A percentile compares a stretch with the other conserved stretches of the same genome.
phyloP scores from a whole-genome alignment of 345 rosid genomes.

The Rhodamnia argentea region DNA sequence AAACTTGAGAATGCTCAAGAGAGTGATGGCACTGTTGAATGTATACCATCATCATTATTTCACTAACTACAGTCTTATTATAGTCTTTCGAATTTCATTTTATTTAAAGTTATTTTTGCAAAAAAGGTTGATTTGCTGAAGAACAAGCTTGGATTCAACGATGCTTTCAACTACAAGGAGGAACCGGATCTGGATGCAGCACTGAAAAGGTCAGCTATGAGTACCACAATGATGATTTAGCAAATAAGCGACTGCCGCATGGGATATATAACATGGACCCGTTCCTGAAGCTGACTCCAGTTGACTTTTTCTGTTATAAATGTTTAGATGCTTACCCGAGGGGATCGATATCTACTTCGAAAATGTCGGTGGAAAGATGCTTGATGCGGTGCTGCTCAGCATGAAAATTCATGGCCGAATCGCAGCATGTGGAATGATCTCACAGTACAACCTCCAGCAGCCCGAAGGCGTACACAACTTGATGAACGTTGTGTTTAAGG shows the following conservation, averaged over 20 bases:
- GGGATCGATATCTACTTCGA: conserved; percentile 29
- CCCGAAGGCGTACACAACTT: conserved; percentile 3
- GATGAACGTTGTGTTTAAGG: background rate
- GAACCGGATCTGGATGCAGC: conserved; percentile 40
- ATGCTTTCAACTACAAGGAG: conserved; percentile 71
- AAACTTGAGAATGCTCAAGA: background rate
- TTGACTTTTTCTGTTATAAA: background rate
- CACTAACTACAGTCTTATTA: background rate
- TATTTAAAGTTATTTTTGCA: background rate
- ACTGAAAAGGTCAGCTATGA: conserved; percentile 34
- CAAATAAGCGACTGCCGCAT: background rate
- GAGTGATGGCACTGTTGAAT: background rate
- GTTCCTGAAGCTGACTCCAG: background rate
- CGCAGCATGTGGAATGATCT: conserved; percentile 16
- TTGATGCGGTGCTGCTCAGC: conserved; percentile 24
- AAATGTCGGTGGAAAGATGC: conserved; percentile 18
- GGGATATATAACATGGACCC: background rate
- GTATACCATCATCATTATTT: background rate
- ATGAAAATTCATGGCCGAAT: conserved; percentile 9
- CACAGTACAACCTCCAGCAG: conserved; percentile 11
- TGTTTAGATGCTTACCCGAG: conserved; percentile 9
- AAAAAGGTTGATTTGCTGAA: conserved; percentile 48
- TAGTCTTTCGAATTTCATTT: background rate
- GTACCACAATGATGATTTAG: background rate
- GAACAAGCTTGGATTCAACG: conserved; percentile 60